Percentiles rank a stretch among this genome's conserved stretches.
These are phyloP conservation scores for Fonsecaea monophora DNA, from an alignment of 2,329 filamentous ascomycete species.

Conservation along the genomic window DNA sequence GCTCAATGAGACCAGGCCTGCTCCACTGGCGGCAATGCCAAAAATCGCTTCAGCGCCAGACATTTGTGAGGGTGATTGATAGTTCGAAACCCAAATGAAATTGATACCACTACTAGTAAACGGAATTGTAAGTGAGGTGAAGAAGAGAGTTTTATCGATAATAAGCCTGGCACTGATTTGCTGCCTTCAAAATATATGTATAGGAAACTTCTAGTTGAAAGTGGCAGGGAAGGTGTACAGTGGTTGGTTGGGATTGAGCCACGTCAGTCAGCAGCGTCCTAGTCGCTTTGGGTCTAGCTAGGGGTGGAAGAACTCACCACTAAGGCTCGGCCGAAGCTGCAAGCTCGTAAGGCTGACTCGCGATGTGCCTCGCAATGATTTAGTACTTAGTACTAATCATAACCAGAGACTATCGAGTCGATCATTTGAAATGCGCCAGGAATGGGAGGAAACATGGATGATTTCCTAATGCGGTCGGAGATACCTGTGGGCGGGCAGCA, in stretches of 20 bases:
- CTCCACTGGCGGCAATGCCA: conserved; percentile 12
- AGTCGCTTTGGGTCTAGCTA: not conserved
- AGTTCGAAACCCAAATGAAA: not conserved
- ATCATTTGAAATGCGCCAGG: too few species aligned
- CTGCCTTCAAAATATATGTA: not conserved
- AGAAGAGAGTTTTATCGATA: not conserved
- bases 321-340: not conserved
- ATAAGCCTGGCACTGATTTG: not conserved
- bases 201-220: not conserved
- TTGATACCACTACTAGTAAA: too few species aligned
- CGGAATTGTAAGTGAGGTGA: not conserved
- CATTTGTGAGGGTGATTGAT: not conserved
- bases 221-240: not conserved
- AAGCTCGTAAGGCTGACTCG: not conserved
- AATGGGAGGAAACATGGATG: too few species aligned
- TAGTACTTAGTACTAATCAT: too few species aligned
- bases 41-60: conserved; percentile 11
- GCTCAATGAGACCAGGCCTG: conserved; percentile 9
- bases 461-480: too few species aligned
- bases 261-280: not conserved
- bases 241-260: not conserved
- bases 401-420: too few species aligned
- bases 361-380: not conserved
- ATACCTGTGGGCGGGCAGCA: not conserved
- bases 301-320: not conserved